Evolutionary conservation across 2,329 filamentous ascomycete genomes (phyloP), one percentile per base, ranked within the genome.

Genomic region (Hortaea werneckii): DNA sequence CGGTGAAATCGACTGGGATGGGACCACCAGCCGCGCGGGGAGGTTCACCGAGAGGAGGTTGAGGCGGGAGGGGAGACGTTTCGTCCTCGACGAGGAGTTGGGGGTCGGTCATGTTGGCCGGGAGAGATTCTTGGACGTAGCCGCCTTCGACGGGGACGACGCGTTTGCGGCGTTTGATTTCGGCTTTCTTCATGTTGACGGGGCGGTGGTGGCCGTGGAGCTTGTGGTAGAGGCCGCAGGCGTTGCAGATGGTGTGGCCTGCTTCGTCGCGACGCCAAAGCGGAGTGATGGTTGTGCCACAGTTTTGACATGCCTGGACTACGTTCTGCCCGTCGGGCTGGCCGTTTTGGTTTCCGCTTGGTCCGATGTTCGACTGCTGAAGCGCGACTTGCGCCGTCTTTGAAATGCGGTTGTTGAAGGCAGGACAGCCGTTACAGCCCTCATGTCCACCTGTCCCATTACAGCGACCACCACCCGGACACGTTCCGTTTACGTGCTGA

Each of bases 131-230:
- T 10, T 9, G 40, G 10, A 7, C 40, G 34, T 27, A 28, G 6
- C 37, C 30, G 9, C 20, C 42, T 27, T 79, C 71, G 12, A 85
- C 87, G 12, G 90, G 89, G 38, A 96, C 89, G 5, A 96, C 88
- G 48, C 92, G 82, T 73, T 96, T 96, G 50, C 92, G 78, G 51
- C 92, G 80, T 67, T 98, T 96, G 65, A 98, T 98, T 27, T 94
- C 85, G 3, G 87, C 85, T 66, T 95, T 96, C 67, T 96, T 98
- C 92, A 98, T 96, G n/a, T 87, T 87, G 5, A 92, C 87, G 0
- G 92, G 92, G 37, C 92, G 79, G 65, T 95, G 90, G 29, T 88
- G 82, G 45, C 89, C 89, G 63, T 98, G 92, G 2, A 98, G 79
- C 66, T 96, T 96, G 70, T 94, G 88, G 65, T 98, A 98, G 3